phyloP scores from a whole-genome alignment of 331 rosid genomes.

The Malus hybrid region DNA sequence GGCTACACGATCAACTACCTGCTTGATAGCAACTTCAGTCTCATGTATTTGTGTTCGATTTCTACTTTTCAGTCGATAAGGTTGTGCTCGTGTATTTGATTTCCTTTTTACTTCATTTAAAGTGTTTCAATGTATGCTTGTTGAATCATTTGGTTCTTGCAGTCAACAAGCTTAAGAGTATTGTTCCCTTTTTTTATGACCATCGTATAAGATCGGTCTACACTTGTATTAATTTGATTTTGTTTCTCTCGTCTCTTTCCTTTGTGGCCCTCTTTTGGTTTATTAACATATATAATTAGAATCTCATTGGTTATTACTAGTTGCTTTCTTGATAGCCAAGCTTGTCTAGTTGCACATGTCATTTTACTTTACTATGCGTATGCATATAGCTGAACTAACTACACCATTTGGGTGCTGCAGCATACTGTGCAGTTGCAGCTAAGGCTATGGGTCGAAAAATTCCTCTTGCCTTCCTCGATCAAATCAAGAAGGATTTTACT shows the following conservation, averaged over 20 bases:
- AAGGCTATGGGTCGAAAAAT: slow-evolving; percentile 72
- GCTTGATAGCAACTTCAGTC: too few relatives aligned
- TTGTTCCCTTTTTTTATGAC: too few relatives aligned
- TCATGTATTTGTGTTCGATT: too few relatives aligned
- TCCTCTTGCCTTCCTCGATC: slow-evolving; percentile 87
- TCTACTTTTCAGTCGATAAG: not conserved
- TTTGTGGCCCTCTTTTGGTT: too few relatives aligned
- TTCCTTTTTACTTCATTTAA: not conserved
- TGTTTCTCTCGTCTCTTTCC: too few relatives aligned
- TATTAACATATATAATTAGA: too few relatives aligned
- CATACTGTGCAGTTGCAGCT: slow-evolving; percentile 84
- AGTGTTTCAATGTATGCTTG: not conserved
- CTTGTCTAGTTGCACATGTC: not conserved
- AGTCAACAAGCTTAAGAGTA: not conserved
- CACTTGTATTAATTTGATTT: too few relatives aligned
- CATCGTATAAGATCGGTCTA: too few relatives aligned
- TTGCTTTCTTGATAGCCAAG: too few relatives aligned
- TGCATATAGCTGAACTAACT: slow-evolving; percentile 22
- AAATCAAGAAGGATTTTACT: slow-evolving; percentile 75
- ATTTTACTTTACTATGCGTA: not conserved
- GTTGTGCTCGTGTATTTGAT: not conserved
- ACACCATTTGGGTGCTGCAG: slow-evolving; percentile 35
- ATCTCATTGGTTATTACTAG: not conserved
- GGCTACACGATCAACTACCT: too few relatives aligned
- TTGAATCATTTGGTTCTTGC: not conserved